These are phyloP conservation scores for Fusarium sp. DNA, from an alignment of 2,329 filamentous ascomycete genomes.

Conservation along the genomic window DNA sequence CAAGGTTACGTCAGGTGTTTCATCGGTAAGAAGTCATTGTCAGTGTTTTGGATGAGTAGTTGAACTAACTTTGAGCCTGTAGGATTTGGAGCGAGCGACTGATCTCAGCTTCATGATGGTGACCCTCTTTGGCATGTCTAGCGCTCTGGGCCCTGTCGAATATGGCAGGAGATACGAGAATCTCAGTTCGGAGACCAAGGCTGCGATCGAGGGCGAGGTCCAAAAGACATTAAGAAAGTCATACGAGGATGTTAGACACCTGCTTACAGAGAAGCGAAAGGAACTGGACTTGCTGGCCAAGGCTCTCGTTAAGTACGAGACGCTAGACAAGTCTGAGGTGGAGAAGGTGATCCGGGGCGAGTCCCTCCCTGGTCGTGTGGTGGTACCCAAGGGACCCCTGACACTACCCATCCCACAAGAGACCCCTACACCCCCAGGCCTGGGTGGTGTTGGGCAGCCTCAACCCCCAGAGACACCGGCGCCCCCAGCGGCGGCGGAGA, in stretches of 20 bases:
- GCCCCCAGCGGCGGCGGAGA: constrained; percentile 47
- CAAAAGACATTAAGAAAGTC: constrained; percentile 85
- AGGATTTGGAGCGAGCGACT: constrained; percentile 89
- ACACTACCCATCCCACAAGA: constrained; percentile 51
- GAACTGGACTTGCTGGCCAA: constrained; percentile 90
- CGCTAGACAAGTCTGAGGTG: constrained; percentile 87
- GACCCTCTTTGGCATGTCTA: constrained; percentile 89
- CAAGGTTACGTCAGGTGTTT: constrained; percentile 89
- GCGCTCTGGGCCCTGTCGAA: constrained; percentile 88
- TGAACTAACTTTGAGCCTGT: constrained; percentile 41
- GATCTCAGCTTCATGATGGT: constrained; percentile 88
- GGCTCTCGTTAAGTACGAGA: constrained; percentile 94
- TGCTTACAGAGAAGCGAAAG: constrained; percentile 79
- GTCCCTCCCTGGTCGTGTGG: constrained; percentile 73
- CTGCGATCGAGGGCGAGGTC: constrained; percentile 89
- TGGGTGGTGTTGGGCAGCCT: constrained; percentile 48
- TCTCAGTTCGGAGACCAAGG: constrained; percentile 87
- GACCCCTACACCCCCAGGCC: constrained; percentile 48
- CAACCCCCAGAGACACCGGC: constrained; percentile 49
- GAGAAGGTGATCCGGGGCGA: constrained; percentile 90
- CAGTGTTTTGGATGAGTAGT: background rate
- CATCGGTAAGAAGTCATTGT: constrained; percentile 66
- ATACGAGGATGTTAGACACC: constrained; percentile 75
- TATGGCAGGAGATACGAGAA: constrained; percentile 82
- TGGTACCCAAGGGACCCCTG: constrained; percentile 64